Conservation (phyloP, 805 yeast species). For the Pichia deserticola region DNA sequence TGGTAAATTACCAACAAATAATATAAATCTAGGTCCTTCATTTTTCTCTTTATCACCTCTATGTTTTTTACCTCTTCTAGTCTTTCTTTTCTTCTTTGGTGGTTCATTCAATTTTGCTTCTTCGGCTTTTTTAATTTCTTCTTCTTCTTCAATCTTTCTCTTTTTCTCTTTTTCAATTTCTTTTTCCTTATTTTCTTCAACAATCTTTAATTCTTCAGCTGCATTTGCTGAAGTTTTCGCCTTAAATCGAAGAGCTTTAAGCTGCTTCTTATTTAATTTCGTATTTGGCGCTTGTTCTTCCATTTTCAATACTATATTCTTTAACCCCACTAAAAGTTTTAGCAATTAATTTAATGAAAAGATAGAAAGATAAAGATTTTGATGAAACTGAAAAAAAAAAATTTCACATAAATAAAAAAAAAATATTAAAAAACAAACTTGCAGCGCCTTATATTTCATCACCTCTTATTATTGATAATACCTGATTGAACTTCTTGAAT, state of each 20-base stretch:
- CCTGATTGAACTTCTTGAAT: no score
- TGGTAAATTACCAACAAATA: conserved; percentile 90
- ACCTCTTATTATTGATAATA: no score
- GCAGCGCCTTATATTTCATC: no score
- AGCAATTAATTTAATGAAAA: no score
- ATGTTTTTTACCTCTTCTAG: conserved; percentile 73
- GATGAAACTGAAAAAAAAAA: no score
- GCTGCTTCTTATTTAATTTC: conserved; percentile 60
- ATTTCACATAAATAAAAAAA: no score
- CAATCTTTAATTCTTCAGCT: conserved; percentile 28
- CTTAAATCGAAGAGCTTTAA: conserved; percentile 54
- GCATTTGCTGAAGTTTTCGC: conserved; percentile 29
- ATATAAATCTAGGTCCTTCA: conserved; percentile 57
- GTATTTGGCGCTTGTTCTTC: background rate
- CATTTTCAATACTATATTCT: background rate
- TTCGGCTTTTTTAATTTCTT: conserved; percentile 19
- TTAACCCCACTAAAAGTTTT: no score
- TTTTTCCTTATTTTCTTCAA: conserved; percentile 15
- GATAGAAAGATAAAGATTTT: no score
- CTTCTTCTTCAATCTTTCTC: conserved; percentile 22
- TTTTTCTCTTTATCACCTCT: conserved; percentile 34
- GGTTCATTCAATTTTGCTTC: conserved; percentile 26
- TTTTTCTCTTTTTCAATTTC: conserved; percentile 9
- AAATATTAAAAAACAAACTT: no score
- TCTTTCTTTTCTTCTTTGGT: conserved; percentile 58